Base-by-base conservation (phyloP, 306 rosid species). In the Ormosia semicastrata region DNA sequence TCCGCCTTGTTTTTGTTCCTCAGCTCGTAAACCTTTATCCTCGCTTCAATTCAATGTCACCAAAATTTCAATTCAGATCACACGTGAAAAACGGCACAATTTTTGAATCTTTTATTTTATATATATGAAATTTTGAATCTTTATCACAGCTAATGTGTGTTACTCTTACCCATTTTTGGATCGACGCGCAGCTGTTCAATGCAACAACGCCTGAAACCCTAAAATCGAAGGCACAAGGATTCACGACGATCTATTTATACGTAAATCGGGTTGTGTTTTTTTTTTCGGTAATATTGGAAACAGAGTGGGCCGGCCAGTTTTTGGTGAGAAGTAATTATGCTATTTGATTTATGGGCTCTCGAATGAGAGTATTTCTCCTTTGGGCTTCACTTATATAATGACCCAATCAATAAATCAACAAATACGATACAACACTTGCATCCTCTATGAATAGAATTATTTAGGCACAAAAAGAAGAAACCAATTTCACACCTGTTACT, bases 21-120 rank as follows among this genome's bases (percentile, higher is more conserved):
- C 82, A 94, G 72, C 89, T 94, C 98, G 84, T 90, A 91, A 2
- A 94, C 97, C 94, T 92, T 94, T 62, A 94, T 91, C 86, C 98
- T 94, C 63, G 98, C 98, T 92, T 84, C 80, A 82, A 41, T 92
- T 84, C 80, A 82, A 41, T 7, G n/a, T 1, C 33, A 54, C 40
- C 37, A 9, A 72, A 32, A 50, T 2, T 37, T 56, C 65, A 18
- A 56, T 62, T 66, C 59, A 71, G 46, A 76, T 57, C 17, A 57
- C 13, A 33, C 2, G 6, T 39, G 0, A 43, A 52, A 75, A 30
- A 7, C 3, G 6, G 8, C 7, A 64, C 17, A 34, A 15, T 10
- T 14, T 32, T 24, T 24, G 0, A 24, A 24, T 24, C 24, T 24
- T 24, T 24, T 24, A 24, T 24, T 24, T 24, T 24, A 24, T 24